These are phyloP conservation scores for Schoenoplectus triqueter DNA, from an alignment of 202 grass and related monocot genomes.

Conservation along the genomic window DNA sequence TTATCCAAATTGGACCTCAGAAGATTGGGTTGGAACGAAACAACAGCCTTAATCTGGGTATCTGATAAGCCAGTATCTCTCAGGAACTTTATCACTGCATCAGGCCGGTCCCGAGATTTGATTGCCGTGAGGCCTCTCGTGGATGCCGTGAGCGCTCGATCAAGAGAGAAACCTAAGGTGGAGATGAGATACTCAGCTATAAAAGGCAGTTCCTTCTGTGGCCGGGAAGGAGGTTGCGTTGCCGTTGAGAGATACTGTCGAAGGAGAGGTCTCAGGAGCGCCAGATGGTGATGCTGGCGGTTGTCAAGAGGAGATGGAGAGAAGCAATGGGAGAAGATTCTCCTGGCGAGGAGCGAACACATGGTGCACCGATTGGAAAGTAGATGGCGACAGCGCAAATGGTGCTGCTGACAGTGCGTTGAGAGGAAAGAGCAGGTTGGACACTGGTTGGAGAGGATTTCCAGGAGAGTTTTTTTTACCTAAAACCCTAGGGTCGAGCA, in stretches of 20 bases:
- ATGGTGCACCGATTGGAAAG: background rate
- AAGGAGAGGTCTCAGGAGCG: background rate
- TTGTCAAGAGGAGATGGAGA: background rate
- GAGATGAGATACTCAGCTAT: constrained; percentile 34
- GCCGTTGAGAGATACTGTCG: background rate
- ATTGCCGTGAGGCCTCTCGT: background rate
- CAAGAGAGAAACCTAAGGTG: constrained; percentile 23
- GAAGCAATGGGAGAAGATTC: background rate
- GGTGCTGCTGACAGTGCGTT: no score
- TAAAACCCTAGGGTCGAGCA: no score
- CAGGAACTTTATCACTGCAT: constrained; percentile 35
- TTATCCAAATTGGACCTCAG: constrained; percentile 29
- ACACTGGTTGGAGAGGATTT: no score
- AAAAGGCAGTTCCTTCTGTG: background rate
- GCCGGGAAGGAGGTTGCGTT: background rate
- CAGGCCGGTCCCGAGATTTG: constrained; percentile 5
- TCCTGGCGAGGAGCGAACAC: constrained; percentile 9
- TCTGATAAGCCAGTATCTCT: constrained; percentile 27
- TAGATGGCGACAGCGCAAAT: no score
- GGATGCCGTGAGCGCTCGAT: constrained; percentile 33
- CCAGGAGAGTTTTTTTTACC: no score
- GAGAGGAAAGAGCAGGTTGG: no score
- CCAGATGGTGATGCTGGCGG: background rate
- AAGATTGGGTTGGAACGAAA: constrained; percentile 1
- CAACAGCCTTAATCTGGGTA: background rate